Evolutionary conservation across 441 rosid genomes (phyloP), one percentile per base, ranked within the genome.

Genomic region (Geranium incanum): DNA sequence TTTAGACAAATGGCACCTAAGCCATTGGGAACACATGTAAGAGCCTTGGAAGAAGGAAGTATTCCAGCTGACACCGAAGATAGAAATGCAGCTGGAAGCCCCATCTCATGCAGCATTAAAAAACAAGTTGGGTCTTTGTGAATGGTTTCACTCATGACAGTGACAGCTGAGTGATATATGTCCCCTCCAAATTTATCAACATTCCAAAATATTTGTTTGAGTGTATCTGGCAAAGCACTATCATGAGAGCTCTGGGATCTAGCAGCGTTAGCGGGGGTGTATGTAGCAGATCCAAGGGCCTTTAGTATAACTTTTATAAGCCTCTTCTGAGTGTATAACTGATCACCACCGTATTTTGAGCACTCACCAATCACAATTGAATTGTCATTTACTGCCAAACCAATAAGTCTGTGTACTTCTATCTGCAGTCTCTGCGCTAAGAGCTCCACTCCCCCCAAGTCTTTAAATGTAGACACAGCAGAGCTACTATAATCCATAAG

Each of bases 81-180:
- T 72, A 95, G 84, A 85, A 92, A 95, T 68, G 99, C 96, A 79
- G 84, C 89, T 8, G 98, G 97, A 74, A 95, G 96, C 76, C 98
- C 92, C 85, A 91, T 76, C 78, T 95, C 99, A 78, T 88, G 88
- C 76, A 95, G 82, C 21, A 81, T 79, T 28, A 93, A 74, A 74
- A 90, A 91, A 78, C 95, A 91, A 52, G 97, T 92, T 64, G 99
- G 99, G 75, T 95, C 98, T 79, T 92, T 95, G 87, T 95, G 99
- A 77, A 95, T 91, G 70, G 93, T 87, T 76, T 95, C 98, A 81
- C 98, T 92, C 99, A 95, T 95, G 36, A 95, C 95, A 65, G 98
- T 92, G 78, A 95, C 99, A 75, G 98, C 97, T 23, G 99, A 91
- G 83, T 86, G 82, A 76, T 89, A 95, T 60, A 95, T 89, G 68